A percentile compares a stretch with the other conserved stretches of the same genome.
These are phyloP conservation scores for Xylaria nigripes DNA, from an alignment of 495 filamentous ascomycete genomes.

Conservation along the genomic window DNA sequence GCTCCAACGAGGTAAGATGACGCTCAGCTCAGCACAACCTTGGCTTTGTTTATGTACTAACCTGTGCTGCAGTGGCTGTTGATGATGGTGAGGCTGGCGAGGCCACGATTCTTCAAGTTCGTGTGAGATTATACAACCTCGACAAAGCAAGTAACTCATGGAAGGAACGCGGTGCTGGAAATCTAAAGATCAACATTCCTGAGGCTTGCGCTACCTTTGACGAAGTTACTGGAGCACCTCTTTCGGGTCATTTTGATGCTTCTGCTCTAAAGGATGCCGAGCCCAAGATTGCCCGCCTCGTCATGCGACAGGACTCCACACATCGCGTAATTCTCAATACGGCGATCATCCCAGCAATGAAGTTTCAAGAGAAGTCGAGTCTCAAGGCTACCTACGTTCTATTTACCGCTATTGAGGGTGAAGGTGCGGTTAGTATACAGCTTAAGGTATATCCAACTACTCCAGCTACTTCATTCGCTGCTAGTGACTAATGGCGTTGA, in stretches of 20 bases:
- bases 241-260: slow-evolving; percentile 40
- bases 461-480: neutral
- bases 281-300: slow-evolving; percentile 52
- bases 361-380: slow-evolving; percentile 59
- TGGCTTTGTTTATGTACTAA: slow-evolving; percentile 13
- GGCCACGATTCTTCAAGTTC: slow-evolving; percentile 54
- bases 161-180: slow-evolving; percentile 80
- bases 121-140: slow-evolving; percentile 70
- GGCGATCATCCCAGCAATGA: slow-evolving; percentile 62
- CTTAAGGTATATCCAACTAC: slow-evolving; percentile 54
- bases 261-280: slow-evolving; percentile 40
- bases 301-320: slow-evolving; percentile 82
- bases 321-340: slow-evolving; percentile 83
- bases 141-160: slow-evolving; percentile 53
- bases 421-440: slow-evolving; percentile 51
- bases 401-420: slow-evolving; percentile 53
- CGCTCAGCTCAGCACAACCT: neutral
- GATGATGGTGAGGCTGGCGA: slow-evolving; percentile 70
- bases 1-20: slow-evolving; percentile 54
- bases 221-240: slow-evolving; percentile 33
- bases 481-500: slow-evolving; percentile 1
- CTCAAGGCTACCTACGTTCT: slow-evolving; percentile 46
- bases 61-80: slow-evolving; percentile 34
- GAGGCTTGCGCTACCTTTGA: slow-evolving; percentile 38
- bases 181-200: slow-evolving; percentile 75